Evolutionary conservation across 225 moss, liverwort and hornwort species (phyloP).

Genomic region (Bryoerythrophyllum caledonicum): DNA sequence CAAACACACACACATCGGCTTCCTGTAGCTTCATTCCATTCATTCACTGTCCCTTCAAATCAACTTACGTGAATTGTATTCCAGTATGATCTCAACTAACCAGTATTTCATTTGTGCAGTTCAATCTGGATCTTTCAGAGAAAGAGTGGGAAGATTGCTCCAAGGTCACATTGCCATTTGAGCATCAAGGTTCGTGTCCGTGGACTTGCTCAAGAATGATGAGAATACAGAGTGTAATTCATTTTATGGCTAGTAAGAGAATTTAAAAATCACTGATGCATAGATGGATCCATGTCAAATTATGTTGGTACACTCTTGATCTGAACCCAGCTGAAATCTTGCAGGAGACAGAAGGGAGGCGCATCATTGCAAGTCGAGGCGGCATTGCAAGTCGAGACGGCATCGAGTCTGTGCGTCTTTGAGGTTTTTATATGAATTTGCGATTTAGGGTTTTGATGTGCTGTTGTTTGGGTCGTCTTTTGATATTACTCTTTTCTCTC

Average conservation of each 20-base stretch:
- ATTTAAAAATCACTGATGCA: not conserved
- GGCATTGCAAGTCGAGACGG: too few relatives aligned
- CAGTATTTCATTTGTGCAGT: conserved; percentile 50
- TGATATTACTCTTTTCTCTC: too few relatives aligned
- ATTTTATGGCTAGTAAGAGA: not conserved
- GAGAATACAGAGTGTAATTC: not conserved
- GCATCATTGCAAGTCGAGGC: too few relatives aligned
- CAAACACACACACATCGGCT: too few relatives aligned
- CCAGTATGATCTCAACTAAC: not conserved
- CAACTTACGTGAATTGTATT: not conserved
- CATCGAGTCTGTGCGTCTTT: too few relatives aligned
- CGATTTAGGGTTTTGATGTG: too few relatives aligned
- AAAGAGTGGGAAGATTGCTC: conserved; percentile 84
- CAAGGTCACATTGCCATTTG: conserved; percentile 92
- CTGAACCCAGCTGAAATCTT: conserved; percentile 16
- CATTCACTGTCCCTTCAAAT: conserved; percentile 9
- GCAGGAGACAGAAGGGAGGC: conserved; percentile 79
- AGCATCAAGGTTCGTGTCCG: conserved; percentile 80
- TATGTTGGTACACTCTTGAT: too few relatives aligned
- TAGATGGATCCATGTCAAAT: too few relatives aligned
- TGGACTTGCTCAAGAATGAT: conserved; percentile 2
- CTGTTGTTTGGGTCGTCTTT: too few relatives aligned
- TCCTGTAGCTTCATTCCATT: too few relatives aligned
- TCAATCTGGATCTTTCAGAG: conserved; percentile 74
- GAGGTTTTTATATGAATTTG: too few relatives aligned